Conservation (phyloP, 139 green algal genomes). For the Volvox africanus region DNA sequence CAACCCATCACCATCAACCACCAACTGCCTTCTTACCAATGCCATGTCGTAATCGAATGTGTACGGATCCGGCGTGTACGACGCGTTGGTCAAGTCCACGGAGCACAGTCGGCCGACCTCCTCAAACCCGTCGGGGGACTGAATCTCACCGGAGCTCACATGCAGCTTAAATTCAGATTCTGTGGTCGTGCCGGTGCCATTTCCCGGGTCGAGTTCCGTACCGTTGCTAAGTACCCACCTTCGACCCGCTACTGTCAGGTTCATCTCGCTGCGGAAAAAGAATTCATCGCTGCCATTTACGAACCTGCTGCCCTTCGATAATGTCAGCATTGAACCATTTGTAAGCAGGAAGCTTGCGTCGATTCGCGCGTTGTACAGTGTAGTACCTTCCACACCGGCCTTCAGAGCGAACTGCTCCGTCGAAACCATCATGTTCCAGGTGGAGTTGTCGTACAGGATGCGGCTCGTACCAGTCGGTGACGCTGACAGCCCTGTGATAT, state of each 20-base stretch:
- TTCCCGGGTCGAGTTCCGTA: background rate
- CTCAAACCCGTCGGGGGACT: background rate
- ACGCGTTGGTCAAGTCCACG: background rate
- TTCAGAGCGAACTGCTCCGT: background rate
- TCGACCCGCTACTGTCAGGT: background rate
- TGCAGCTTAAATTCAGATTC: background rate
- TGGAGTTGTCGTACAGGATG: background rate
- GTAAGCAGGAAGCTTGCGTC: background rate
- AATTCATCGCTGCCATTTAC: background rate
- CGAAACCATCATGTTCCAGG: background rate
- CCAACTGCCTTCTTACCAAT: background rate
- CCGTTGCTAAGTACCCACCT: background rate
- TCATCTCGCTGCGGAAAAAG: background rate
- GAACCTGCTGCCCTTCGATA: background rate
- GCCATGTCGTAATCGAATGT: background rate
- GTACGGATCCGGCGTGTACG: conserved; percentile 17
- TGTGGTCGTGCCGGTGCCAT: background rate
- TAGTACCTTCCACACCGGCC: background rate
- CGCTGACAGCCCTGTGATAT: background rate
- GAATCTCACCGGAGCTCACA: background rate
- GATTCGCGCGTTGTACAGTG: background rate
- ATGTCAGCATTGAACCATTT: background rate
- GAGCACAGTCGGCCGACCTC: conserved; percentile 2
- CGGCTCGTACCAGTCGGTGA: background rate
- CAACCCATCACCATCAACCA: too few relatives aligned